A percentile compares a stretch with the other conserved stretches of the same genome.
Evolutionary conservation across 2,329 filamentous ascomycete genomes (phyloP).

Genomic region (Helotiales sp.): DNA sequence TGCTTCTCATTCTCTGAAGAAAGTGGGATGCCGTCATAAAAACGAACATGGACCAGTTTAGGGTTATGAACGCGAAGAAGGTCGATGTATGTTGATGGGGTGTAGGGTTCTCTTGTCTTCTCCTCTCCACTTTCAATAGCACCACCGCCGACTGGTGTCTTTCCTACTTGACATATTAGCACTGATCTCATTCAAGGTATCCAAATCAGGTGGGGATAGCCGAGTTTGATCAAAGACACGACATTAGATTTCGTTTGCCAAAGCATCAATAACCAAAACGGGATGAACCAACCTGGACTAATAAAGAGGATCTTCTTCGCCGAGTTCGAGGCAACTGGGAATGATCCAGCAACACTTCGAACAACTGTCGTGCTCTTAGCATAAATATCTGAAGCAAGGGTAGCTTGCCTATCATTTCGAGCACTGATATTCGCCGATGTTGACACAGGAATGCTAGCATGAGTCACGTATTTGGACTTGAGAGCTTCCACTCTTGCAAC

Average conservation of each 20-base stretch:
- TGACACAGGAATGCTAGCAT: constrained; percentile 29
- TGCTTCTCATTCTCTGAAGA: constrained; percentile 42
- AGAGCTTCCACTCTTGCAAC: constrained; percentile 44
- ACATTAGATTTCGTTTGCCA: too few relatives aligned
- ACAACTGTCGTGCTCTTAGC: constrained; percentile 49
- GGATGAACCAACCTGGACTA: constrained; percentile 37
- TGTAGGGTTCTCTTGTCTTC: constrained; percentile 42
- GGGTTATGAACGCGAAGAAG: constrained; percentile 40
- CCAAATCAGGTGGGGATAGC: too few relatives aligned
- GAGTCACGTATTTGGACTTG: constrained; percentile 43
- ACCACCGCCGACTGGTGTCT: constrained; percentile 44
- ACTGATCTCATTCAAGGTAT: too few relatives aligned
- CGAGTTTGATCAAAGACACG: too few relatives aligned
- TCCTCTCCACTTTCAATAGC: constrained; percentile 48
- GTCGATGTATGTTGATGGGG: constrained; percentile 43
- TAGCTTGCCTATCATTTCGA: constrained; percentile 30
- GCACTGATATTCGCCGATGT: constrained; percentile 27
- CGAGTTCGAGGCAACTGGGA: constrained; percentile 42
- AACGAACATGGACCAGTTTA: constrained; percentile 43
- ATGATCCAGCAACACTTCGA: constrained; percentile 39
- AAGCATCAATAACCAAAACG: not conserved
- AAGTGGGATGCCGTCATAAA: constrained; percentile 40
- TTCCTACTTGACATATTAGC: constrained; percentile 29
- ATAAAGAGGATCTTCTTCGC: constrained; percentile 44
- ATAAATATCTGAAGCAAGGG: constrained; percentile 45